Evolutionary conservation across 768 basidiomycete genomes (phyloP).

Genomic region (Russula emetica): DNA sequence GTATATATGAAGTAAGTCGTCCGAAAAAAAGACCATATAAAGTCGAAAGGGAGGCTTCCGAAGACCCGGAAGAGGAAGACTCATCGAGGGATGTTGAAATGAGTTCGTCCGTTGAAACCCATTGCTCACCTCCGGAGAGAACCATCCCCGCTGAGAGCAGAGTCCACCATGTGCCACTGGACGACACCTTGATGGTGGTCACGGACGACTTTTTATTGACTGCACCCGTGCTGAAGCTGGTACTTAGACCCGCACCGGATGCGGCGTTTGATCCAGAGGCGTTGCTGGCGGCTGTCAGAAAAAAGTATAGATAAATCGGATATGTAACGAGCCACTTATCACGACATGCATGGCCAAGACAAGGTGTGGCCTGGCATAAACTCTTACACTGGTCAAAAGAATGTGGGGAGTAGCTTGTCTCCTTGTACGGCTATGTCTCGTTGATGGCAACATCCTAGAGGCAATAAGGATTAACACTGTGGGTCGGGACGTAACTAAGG

Average conservation of each 20-base stretch:
- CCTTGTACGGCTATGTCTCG: conserved; percentile 49
- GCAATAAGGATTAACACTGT: conserved; percentile 34
- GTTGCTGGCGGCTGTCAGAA: background rate
- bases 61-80: no score
- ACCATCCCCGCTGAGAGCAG: background rate
- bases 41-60: background rate
- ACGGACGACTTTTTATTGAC: background rate
- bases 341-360: background rate
- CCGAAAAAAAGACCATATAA: background rate
- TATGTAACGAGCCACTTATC: background rate
- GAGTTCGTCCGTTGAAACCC: background rate
- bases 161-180: background rate
- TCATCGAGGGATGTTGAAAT: background rate
- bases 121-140: background rate
- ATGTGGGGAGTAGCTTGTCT: conserved; percentile 41
- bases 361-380: background rate
- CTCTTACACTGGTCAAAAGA: conserved; percentile 47
- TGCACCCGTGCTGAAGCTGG: background rate
- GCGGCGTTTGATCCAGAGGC: background rate
- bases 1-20: no score
- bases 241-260: background rate
- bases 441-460: conserved; percentile 49
- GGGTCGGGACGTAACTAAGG: background rate
- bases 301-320: background rate
- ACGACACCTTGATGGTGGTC: no score